Conservation (phyloP, 2,329 filamentous ascomycete genomes). For the Ophiognomonia clavigignenti-juglandacearum region DNA sequence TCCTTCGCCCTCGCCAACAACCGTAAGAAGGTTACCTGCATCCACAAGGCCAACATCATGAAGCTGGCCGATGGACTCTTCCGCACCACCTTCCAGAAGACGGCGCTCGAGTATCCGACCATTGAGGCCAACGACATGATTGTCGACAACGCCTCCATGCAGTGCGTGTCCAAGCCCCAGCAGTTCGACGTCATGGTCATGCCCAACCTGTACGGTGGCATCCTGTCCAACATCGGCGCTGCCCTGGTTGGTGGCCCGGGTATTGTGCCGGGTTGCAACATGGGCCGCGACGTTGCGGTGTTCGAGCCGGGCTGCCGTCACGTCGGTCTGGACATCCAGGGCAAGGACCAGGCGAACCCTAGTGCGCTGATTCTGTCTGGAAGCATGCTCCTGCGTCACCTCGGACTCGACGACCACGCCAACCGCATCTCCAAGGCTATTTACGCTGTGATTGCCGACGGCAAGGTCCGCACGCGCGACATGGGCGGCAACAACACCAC, state of each 20-base stretch:
- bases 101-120: conserved; percentile 91
- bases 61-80: conserved; percentile 98
- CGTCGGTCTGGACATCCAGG: conserved; percentile 98
- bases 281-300: conserved; percentile 96
- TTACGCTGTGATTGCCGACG: conserved; percentile 77
- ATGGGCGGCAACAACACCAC: conserved; percentile 92
- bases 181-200: conserved; percentile 99
- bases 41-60: conserved; percentile 99
- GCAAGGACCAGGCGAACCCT: conserved; percentile 98
- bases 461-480: conserved; percentile 83
- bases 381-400: conserved; percentile 94
- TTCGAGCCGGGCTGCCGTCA: conserved; percentile 99
- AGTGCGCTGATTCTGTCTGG: conserved; percentile 92
- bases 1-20: conserved; percentile 97
- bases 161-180: conserved; percentile 91
- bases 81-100: conserved; percentile 92
- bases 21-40: conserved; percentile 98
- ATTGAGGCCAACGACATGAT: conserved; percentile 99
- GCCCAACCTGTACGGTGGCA: conserved; percentile 98
- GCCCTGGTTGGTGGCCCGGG: conserved; percentile 95
- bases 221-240: conserved; percentile 97
- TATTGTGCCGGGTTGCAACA: conserved; percentile 98
- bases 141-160: conserved; percentile 99
- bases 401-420: conserved; percentile 95
- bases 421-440: conserved; percentile 93